Evolutionary conservation across 2,329 filamentous ascomycete species (phyloP).

Genomic region (Cryoendolithus antarcticus): DNA sequence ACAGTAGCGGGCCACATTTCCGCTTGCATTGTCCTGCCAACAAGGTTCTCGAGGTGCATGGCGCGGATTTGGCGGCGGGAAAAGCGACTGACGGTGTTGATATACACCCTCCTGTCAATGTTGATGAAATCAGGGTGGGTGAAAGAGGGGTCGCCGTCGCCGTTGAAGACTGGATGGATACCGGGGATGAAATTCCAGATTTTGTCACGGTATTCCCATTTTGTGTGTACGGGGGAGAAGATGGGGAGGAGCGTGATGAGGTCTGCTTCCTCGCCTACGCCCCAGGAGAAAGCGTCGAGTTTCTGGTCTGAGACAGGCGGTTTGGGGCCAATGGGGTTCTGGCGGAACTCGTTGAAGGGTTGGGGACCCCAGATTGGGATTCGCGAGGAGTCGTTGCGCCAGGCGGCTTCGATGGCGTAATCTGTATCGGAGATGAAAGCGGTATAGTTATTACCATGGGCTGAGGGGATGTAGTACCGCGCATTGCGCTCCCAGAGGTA

Average conservation of each 20-base stretch:
- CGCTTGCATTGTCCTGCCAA: slow-evolving; percentile 81
- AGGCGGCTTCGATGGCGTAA: slow-evolving; percentile 27
- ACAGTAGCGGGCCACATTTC: slow-evolving; percentile 93
- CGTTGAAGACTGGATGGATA: slow-evolving; percentile 71
- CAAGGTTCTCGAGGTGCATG: slow-evolving; percentile 85
- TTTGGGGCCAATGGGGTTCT: slow-evolving; percentile 64
- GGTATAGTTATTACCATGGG: slow-evolving; percentile 37
- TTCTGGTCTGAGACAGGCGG: slow-evolving; percentile 58
- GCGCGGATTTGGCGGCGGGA: slow-evolving; percentile 64
- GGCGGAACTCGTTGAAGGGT: slow-evolving; percentile 51
- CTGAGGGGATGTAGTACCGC: slow-evolving; percentile 41
- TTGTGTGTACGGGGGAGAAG: slow-evolving; percentile 78
- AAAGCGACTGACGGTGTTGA: slow-evolving; percentile 79
- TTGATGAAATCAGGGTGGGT: slow-evolving; percentile 35
- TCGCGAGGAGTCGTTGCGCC: slow-evolving; percentile 26
- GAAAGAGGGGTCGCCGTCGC: slow-evolving; percentile 39
- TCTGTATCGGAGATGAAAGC: slow-evolving; percentile 33
- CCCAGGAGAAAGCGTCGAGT: slow-evolving; percentile 67
- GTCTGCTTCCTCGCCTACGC: slow-evolving; percentile 80
- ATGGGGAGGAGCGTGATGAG: slow-evolving; percentile 85
- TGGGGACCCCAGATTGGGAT: slow-evolving; percentile 75
- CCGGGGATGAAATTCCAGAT: slow-evolving; percentile 37
- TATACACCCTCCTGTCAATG: slow-evolving; percentile 64
- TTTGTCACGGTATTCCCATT: slow-evolving; percentile 50
- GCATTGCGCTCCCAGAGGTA: slow-evolving; percentile 47